A percentile compares a stretch with the other conserved stretches of the same genome.
These are phyloP conservation scores for Larix kaempferi DNA, from an alignment of 75 land plant species.

Conservation along the genomic window DNA sequence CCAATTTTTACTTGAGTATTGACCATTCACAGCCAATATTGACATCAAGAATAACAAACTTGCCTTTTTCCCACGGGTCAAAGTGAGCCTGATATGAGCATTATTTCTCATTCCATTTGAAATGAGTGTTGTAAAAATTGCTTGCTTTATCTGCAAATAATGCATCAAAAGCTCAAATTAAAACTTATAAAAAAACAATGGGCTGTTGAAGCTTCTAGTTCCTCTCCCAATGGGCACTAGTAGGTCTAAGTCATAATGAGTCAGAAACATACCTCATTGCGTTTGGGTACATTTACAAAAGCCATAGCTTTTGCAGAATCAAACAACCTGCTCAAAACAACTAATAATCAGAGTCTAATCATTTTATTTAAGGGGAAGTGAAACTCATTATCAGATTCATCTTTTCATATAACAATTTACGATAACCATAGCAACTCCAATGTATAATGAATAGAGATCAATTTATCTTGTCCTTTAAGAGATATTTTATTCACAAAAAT, in stretches of 20 bases:
- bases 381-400: not conserved
- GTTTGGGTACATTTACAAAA: constrained; percentile 75
- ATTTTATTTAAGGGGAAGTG: not conserved
- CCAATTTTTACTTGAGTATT: not conserved
- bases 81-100: constrained; percentile 79
- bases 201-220: not conserved
- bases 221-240: not conserved
- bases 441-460: not conserved
- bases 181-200: not conserved
- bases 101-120: constrained; percentile 89
- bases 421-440: not conserved
- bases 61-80: constrained; percentile 96
- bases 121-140: constrained; percentile 82
- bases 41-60: not conserved
- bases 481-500: not conserved
- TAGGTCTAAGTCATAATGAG: not conserved
- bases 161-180: not conserved
- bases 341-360: not conserved
- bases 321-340: constrained; percentile 58
- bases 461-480: not conserved
- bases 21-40: not conserved
- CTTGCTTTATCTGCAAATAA: constrained; percentile 62
- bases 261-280: constrained; percentile 59
- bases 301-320: constrained; percentile 97
- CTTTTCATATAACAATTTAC: not conserved